Evolutionary conservation across 495 filamentous ascomycete genomes (phyloP).

Genomic region (Tuber umbilicatum): DNA sequence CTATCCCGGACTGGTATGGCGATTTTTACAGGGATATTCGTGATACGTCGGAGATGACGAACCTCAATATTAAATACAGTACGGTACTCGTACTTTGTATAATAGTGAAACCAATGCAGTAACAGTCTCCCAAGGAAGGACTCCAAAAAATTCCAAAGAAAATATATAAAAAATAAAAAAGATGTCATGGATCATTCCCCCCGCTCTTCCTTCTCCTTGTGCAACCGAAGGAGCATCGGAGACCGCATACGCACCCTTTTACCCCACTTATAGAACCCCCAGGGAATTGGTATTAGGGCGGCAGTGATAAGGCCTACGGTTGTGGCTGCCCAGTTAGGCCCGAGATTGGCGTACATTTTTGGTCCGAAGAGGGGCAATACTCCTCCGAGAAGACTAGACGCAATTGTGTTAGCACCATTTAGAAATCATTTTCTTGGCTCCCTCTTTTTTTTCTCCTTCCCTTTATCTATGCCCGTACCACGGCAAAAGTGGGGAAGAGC

Average conservation of each 20-base stretch:
- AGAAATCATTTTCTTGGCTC: conserved; percentile 31
- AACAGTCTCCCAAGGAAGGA: neutral
- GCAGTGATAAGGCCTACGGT: conserved; percentile 64
- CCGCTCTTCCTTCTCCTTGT: conserved; percentile 60
- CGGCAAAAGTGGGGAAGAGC: neutral
- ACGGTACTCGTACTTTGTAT: too few relatives aligned
- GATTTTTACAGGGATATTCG: too few relatives aligned
- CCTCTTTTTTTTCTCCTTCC: neutral
- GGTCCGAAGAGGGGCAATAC: conserved; percentile 68
- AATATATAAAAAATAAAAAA: neutral
- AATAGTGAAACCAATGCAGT: neutral
- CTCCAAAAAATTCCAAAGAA: neutral
- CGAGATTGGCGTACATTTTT: conserved; percentile 61
- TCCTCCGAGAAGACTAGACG: conserved; percentile 53
- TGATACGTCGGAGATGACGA: too few relatives aligned
- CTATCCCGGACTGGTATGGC: too few relatives aligned
- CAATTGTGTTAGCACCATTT: neutral
- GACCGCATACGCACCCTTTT: conserved; percentile 60
- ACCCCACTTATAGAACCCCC: conserved; percentile 71
- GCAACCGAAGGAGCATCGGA: conserved; percentile 60
- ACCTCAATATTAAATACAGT: too few relatives aligned
- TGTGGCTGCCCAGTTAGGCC: conserved; percentile 73
- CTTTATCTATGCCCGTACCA: neutral
- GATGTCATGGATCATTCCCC: conserved; percentile 43
- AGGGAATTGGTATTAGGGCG: conserved; percentile 66